Conservation (phyloP, 257 asterid species). For the Nicotiana tomentosiformis region DNA sequence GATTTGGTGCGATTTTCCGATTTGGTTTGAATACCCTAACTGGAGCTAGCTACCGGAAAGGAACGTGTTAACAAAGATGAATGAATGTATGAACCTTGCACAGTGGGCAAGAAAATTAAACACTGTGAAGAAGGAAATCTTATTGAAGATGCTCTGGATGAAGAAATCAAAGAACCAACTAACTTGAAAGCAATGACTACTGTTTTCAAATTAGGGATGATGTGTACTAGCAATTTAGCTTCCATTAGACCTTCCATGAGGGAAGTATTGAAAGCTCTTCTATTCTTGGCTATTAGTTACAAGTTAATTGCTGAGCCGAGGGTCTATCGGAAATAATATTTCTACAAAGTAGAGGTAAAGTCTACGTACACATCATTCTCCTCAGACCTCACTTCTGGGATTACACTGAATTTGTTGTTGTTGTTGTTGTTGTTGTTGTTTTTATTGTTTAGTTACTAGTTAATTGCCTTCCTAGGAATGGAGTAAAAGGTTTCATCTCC, state of each 20-base stretch:
- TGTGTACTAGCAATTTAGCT: slow-evolving; percentile 25
- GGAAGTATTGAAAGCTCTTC: slow-evolving; percentile 30
- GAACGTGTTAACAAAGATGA: slow-evolving; percentile 27
- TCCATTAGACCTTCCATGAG: slow-evolving; percentile 35
- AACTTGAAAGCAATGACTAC: slow-evolving; percentile 21
- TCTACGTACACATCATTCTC: no score
- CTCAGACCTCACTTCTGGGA: no score
- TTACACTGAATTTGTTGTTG: no score
- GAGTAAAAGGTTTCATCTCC: no score
- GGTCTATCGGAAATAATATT: no score
- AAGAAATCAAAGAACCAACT: slow-evolving; percentile 20
- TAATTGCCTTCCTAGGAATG: no score
- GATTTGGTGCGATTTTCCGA: no score
- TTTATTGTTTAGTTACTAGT: no score
- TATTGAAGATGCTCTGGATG: slow-evolving; percentile 18
- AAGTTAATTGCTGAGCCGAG: no score
- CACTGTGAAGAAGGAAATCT: slow-evolving; percentile 6
- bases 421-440: no score
- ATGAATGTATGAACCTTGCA: slow-evolving; percentile 29
- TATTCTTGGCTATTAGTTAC: no score
- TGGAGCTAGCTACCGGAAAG: slow-evolving; percentile 31
- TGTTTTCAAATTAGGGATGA: slow-evolving; percentile 27
- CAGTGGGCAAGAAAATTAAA: slow-evolving; percentile 16
- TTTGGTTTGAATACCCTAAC: background rate
- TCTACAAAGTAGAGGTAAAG: no score